These are phyloP conservation scores for Alternaria panax DNA, from an alignment of 2,329 filamentous ascomycete species.

Conservation along the genomic window DNA sequence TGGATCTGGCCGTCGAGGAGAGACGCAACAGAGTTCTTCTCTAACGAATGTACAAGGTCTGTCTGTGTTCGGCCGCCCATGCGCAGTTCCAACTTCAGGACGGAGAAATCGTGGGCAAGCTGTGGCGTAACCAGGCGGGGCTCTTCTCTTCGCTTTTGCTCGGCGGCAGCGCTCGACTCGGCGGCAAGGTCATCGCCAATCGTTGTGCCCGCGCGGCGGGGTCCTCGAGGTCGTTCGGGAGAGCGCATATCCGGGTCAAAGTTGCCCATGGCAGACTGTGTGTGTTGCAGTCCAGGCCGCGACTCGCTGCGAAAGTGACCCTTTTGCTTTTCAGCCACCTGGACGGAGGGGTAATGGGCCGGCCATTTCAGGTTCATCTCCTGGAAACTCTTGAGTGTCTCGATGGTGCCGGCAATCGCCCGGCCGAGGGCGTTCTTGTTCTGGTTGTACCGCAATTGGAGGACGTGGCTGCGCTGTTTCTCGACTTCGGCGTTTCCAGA, in stretches of 20 bases:
- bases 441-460: constrained; percentile 94
- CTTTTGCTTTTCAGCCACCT: constrained; percentile 55
- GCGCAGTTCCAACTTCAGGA: constrained; percentile 93
- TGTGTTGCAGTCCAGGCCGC: constrained; percentile 69
- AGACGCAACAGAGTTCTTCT: constrained; percentile 89
- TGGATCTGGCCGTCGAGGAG: constrained; percentile 93
- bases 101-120: constrained; percentile 93
- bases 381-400: constrained; percentile 82
- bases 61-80: constrained; percentile 84
- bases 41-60: constrained; percentile 91
- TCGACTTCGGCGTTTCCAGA: constrained; percentile 66
- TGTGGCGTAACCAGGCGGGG: constrained; percentile 89
- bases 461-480: constrained; percentile 77
- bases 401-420: constrained; percentile 85
- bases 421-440: constrained; percentile 87
- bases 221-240: constrained; percentile 58
- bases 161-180: constrained; percentile 77
- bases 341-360: constrained; percentile 89
- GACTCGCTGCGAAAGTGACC: constrained; percentile 56
- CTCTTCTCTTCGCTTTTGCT: constrained; percentile 68
- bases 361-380: constrained; percentile 93
- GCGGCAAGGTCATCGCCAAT: constrained; percentile 63
- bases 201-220: constrained; percentile 76
- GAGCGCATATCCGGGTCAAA: constrained; percentile 49
- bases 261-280: constrained; percentile 66